Evolutionary conservation across 2,329 filamentous ascomycete species (phyloP), one percentile per base, ranked within the genome.

Genomic region (Clarireedia sp.): DNA sequence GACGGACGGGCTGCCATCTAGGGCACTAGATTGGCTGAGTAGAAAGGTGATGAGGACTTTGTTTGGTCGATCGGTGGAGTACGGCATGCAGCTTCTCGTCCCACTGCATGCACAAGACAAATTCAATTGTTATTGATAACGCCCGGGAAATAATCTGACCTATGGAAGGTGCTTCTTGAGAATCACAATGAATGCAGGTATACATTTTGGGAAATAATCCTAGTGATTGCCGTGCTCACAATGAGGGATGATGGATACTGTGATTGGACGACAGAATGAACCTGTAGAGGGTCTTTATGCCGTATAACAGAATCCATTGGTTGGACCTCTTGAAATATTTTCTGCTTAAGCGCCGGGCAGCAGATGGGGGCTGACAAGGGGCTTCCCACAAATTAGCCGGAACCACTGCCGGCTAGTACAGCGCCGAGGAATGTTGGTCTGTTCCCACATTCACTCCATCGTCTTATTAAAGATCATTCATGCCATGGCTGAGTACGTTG

Each of bases 251-350:
- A 33, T 49, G 0, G 8, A 19, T 43, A 9, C 9, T 43, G 9
- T 54, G 45, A 29, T 54, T 49, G 52, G 52, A 16, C 37, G 33
- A 36, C 16, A 40, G 21, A 33, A 33, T 51, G n/a, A 21, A 45
- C 5, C 14, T 51, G 49, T 17, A 36, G 12, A 51, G 24, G 19
- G 23, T 9, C 7, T 43, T n/a, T 33, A 9, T 24, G 26, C 8
- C 19, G 26, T 2, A 8, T 21, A 26, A 47, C n/a, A 10, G 6
- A 33, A 17, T n/a, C 48, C 4, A 48, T 54, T 54, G 51, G 41
- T 26, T 38, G 29, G 17, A n/a, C n/a, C 6, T 48, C 10, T 29
- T 33, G 12, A 21, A 24, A 2, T 37, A 21, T 24, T 17, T 8
- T 17, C 26, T 37, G 2, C 23, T 41, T 41, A 41, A 41, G 38